Base-by-base conservation (phyloP, 2,329 filamentous ascomycete genomes). In the Dactylellina parvicollis region DNA sequence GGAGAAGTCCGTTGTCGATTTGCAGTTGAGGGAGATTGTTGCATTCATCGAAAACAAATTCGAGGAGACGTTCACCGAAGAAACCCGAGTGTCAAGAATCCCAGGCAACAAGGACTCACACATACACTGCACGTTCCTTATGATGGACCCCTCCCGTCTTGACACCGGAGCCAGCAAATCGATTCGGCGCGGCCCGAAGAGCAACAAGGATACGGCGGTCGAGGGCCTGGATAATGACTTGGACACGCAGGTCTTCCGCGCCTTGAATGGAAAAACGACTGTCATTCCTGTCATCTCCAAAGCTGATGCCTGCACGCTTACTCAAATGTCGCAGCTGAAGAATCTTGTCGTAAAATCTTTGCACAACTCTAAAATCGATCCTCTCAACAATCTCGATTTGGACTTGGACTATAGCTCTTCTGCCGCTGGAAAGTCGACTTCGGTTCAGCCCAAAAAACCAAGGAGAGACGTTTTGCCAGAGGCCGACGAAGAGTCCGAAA, bases 41-140 rank as follows among this genome's bases (percentile, higher is more conserved):
- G 86, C 90, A 7, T 99, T 99, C 82, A 84, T 99, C 71, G 95
- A 99, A 84, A 94, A 90, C 84, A 98, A 98, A 81, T 99, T 99
- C 77, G 94, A 99, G 80, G 95, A 99, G 79, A 98, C 95, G 0
- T 96, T 99, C 80, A 88, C 88, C 52, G 95, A 99, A 82, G 95
- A 99, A 83, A 96, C 96, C 86, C 98, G 97, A 84, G 93, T 99
- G 49, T 86, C 97, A 75, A 90, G 95, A 78, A 92, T 93, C 59
- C 94, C 95, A 24, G 94, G 93, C 64, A 90, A 92, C 76, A 91
- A 92, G 80, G 95, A 99, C 83, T 97, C 94, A 55, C 95, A 99
- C 81, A 96, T 99, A 76, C 95, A 99, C 80, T 96, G 92, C 76
- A 92, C 92, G 61, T 96, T 99, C 82, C 85, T 98, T 64, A 84